phyloP scores from a whole-genome alignment of 805 yeast species.

The Cyberlindnera suaveolens region DNA sequence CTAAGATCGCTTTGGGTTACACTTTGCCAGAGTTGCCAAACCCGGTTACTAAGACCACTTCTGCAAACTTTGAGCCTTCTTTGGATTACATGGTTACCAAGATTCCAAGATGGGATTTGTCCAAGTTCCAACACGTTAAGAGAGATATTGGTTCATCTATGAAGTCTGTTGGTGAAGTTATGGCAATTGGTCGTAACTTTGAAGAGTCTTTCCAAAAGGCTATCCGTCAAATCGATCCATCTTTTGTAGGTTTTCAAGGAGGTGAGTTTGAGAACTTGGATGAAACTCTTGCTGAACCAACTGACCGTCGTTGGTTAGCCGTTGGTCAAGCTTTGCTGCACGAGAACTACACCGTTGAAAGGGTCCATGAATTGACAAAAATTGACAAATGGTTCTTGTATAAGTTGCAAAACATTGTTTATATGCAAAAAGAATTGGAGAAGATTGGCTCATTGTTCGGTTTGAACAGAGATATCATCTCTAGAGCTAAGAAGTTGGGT shows the following conservation, averaged over 20 bases:
- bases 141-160: constrained; percentile 91
- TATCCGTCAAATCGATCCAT: constrained; percentile 90
- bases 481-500: constrained; percentile 86
- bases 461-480: constrained; percentile 62
- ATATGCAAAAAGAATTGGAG: constrained; percentile 79
- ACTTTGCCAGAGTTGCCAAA: constrained; percentile 93
- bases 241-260: constrained; percentile 88
- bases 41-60: constrained; percentile 93
- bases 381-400: constrained; percentile 94
- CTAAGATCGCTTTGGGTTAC: constrained; percentile 91
- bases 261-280: constrained; percentile 74
- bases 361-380: constrained; percentile 84
- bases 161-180: constrained; percentile 99
- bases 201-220: constrained; percentile 99
- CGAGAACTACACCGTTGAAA: constrained; percentile 86
- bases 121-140: constrained; percentile 92
- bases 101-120: constrained; percentile 97
- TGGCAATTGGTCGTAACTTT: constrained; percentile 97
- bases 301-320: constrained; percentile 96
- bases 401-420: constrained; percentile 89
- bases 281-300: constrained; percentile 72
- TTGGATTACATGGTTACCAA: constrained; percentile 94
- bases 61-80: constrained; percentile 96
- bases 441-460: constrained; percentile 49
- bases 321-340: constrained; percentile 95